Conservation (phyloP, 2,329 filamentous ascomycete genomes). For the Grosmannia huntii region DNA sequence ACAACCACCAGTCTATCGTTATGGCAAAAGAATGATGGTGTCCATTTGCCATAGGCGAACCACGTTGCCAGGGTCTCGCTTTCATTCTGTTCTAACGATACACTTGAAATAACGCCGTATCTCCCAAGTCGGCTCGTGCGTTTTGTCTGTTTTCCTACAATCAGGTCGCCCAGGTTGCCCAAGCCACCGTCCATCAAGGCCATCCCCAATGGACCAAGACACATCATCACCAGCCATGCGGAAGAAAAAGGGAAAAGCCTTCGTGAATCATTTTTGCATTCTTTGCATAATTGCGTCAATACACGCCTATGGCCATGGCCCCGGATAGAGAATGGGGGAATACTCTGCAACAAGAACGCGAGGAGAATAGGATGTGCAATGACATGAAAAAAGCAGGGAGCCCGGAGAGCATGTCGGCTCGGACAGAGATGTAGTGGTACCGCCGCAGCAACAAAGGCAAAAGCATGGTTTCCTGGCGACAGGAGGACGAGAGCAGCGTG, state of each 20-base stretch:
- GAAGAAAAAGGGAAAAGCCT: background rate
- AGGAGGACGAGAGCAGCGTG: background rate
- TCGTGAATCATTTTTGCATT: conserved; percentile 1
- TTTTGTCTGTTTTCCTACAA: too few relatives aligned
- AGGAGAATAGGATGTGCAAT: background rate
- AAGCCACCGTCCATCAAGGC: too few relatives aligned
- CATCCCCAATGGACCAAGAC: background rate
- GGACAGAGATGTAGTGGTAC: background rate
- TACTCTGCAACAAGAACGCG: background rate
- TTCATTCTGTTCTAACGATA: background rate
- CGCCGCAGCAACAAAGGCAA: background rate
- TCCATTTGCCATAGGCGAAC: too few relatives aligned
- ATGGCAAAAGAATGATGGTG: too few relatives aligned
- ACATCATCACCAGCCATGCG: background rate
- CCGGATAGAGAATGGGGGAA: background rate
- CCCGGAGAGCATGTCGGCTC: background rate
- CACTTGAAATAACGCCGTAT: background rate
- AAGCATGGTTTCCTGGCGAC: background rate
- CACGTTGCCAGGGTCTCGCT: background rate
- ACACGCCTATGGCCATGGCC: background rate
- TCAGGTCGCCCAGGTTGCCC: too few relatives aligned
- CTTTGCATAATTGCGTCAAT: background rate
- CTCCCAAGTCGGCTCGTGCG: too few relatives aligned
- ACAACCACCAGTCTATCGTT: too few relatives aligned
- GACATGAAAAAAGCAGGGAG: background rate